Evolutionary conservation across 257 asterid genomes (phyloP).

Genomic region (Plantago elongata): DNA sequence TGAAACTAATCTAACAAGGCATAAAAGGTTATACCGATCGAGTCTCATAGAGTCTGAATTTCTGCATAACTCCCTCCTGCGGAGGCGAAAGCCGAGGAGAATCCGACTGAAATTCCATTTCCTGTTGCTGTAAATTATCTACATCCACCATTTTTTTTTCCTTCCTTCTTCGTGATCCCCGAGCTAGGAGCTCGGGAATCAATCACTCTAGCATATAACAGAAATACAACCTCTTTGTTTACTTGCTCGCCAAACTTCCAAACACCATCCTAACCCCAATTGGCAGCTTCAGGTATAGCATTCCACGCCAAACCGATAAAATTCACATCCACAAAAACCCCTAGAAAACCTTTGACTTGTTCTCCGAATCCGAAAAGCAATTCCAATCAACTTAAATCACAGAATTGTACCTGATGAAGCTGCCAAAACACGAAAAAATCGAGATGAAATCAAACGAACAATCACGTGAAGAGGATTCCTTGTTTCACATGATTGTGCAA

Average conservation of each 20-base stretch:
- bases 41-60: slow-evolving; percentile 67
- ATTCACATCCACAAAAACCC: slow-evolving; percentile 7
- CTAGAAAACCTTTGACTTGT: not conserved
- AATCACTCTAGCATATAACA: slow-evolving; percentile 41
- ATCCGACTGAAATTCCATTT: not conserved
- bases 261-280: slow-evolving; percentile 29
- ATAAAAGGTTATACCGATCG: slow-evolving; percentile 42
- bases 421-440: not conserved
- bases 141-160: slow-evolving; percentile 30
- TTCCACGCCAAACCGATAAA: slow-evolving; percentile 2
- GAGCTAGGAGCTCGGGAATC: slow-evolving; percentile 65
- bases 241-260: slow-evolving; percentile 16
- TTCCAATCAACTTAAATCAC: too few relatives aligned
- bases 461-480: too few relatives aligned
- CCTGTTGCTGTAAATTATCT: slow-evolving; percentile 23
- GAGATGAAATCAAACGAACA: too few relatives aligned
- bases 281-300: slow-evolving; percentile 38
- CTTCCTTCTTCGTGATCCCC: slow-evolving; percentile 30
- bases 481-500: not conserved
- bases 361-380: not conserved
- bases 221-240: slow-evolving; percentile 5
- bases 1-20: not conserved
- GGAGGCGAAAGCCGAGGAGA: slow-evolving; percentile 10
- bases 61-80: slow-evolving; percentile 48
- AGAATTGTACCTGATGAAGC: not conserved